Evolutionary conservation across 1,284 basidiomycete species (phyloP).

Genomic region (Puccinia polysora): DNA sequence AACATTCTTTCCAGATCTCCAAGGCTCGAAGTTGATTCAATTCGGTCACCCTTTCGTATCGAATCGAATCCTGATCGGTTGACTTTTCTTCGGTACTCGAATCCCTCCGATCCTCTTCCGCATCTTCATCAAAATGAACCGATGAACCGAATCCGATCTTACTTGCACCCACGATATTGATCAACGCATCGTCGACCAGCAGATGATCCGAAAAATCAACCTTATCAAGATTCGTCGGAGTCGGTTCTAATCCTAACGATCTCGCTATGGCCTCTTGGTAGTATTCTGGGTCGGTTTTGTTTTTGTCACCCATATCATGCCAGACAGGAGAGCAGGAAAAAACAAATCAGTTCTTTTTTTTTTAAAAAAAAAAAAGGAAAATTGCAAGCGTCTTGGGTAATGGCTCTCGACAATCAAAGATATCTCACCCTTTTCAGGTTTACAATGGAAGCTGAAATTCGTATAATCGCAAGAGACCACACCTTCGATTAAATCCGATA

Average conservation of each 20-base stretch:
- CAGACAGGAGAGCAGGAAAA: background rate
- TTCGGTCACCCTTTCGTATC: conserved; percentile 10
- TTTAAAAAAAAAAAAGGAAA: background rate
- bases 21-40: conserved; percentile 35
- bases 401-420: background rate
- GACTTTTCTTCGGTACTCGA: background rate
- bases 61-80: conserved; percentile 1
- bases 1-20: conserved; percentile 34
- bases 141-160: conserved; percentile 48
- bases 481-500: conserved; percentile 72
- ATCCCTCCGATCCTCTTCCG: background rate
- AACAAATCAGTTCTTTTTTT: background rate
- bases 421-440: conserved; percentile 61
- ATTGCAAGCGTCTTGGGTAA: background rate
- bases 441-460: conserved; percentile 68
- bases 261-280: conserved; percentile 36
- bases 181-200: conserved; percentile 48
- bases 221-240: conserved; percentile 14
- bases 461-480: conserved; percentile 76
- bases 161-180: conserved; percentile 47
- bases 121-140: conserved; percentile 48
- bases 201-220: conserved; percentile 37
- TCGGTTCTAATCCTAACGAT: conserved; percentile 36
- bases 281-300: conserved; percentile 7
- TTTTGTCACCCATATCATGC: background rate